Evolutionary conservation across 306 rosid genomes (phyloP), one percentile per base, ranked within the genome.

Genomic region (Morella rubra): DNA sequence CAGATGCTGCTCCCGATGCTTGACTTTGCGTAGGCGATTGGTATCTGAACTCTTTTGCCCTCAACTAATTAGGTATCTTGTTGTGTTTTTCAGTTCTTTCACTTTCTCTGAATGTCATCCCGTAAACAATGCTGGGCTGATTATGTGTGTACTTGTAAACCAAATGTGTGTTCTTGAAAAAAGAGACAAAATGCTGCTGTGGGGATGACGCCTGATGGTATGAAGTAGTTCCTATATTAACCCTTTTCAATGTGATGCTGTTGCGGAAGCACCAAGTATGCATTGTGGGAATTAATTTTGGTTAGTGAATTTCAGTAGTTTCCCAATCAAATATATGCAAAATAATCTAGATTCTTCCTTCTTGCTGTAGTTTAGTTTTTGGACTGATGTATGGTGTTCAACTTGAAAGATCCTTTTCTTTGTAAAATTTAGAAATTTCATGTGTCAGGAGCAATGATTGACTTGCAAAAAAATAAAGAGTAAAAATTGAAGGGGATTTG

Each of bases 1-100:
- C 86, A 0, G 89, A 89, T 54, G 89, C 59, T 67, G 88, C 83
- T 58, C 32, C 64, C 44, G 93, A 93, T 69, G 78, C 83, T 6
- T 91, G 84, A 84, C 73, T 77, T 81, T 75, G 70, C 58, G 82
- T 81, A 80, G 81, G 83, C 79, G 70, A 16, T 64, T 41, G 70
- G 24, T 18, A 14, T 18, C 49, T 42, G 20, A 27, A 65, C 22
- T 18, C 8, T 2, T 65, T 41, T 40, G 46, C 46, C 41, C 24
- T 41, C 5, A 16, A 1, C 12, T 8, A 41, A 22, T 64, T 16
- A 0, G 7, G 7, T 41, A 10, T 64, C 16, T 64, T 64, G 12
- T 64, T 60, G 24, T 60, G 58, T 1, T 58, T 7, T 8, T 58
- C 6, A 19, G 12, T 20, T 58, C 20, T 16, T 40, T 41, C 6